Conservation (phyloP, 176 grass and related monocot species). For the Bonia amplexicaulis region DNA sequence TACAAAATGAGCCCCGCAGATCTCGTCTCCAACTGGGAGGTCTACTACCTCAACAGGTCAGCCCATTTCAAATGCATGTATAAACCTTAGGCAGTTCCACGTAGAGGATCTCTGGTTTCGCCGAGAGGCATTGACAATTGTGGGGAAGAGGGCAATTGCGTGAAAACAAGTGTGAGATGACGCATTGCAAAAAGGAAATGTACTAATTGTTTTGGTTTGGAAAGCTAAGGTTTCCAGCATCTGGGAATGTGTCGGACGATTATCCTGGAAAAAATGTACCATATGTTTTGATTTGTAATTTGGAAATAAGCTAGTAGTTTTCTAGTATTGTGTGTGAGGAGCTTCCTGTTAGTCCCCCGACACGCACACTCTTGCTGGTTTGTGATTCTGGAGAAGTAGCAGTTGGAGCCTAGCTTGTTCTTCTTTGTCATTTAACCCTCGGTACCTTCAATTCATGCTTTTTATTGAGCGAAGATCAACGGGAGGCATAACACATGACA, state of each 20-base stretch:
- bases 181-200: neutral
- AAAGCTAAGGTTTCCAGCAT: neutral
- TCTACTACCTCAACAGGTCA: conserved; percentile 90
- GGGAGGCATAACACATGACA: neutral
- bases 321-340: neutral
- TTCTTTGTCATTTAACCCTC: neutral
- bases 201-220: neutral
- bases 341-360: neutral
- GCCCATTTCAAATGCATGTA: neutral
- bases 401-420: neutral
- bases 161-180: no score
- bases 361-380: neutral
- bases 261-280: neutral
- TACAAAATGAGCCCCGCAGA: conserved; percentile 77
- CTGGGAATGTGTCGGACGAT: neutral
- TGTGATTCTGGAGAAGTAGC: neutral
- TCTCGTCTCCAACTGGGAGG: conserved; percentile 87
- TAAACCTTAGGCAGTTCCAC: neutral
- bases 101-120: neutral
- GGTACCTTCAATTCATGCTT: neutral
- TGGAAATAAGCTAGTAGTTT: neutral
- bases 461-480: neutral
- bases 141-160: neutral
- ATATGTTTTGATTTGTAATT: neutral
- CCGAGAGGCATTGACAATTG: neutral